Conservation (phyloP, 148 eudicot genomes). For the Chenopodium berlandieri region DNA sequence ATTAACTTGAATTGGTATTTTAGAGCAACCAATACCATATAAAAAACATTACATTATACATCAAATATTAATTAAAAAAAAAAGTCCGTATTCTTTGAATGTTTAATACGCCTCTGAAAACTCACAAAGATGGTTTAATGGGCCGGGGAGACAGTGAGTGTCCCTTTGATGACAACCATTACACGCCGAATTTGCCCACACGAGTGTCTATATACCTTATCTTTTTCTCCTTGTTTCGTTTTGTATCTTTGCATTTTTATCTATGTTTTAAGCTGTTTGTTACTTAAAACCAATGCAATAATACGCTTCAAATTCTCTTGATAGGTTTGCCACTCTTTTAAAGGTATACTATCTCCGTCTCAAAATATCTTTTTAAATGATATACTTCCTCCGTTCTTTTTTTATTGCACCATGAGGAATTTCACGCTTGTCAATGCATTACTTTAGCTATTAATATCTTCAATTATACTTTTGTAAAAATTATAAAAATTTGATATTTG, state of each 20-base stretch:
- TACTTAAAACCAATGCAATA: neutral
- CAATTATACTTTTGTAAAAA: too few relatives aligned
- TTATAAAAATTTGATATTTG: too few relatives aligned
- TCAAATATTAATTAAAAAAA: neutral
- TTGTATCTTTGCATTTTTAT: neutral
- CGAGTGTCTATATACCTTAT: neutral
- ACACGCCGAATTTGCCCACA: slow-evolving; percentile 13
- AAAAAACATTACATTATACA: neutral
- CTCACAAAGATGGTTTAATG: neutral
- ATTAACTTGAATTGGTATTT: neutral
- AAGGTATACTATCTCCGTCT: too few relatives aligned
- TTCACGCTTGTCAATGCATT: too few relatives aligned
- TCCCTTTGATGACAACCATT: neutral
- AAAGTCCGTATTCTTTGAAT: neutral
- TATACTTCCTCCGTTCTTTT: too few relatives aligned
- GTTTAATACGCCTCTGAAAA: neutral
- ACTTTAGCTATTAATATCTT: too few relatives aligned
- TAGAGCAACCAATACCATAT: neutral
- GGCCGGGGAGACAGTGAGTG: neutral
- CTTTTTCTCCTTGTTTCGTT: neutral
- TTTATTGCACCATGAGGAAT: too few relatives aligned
- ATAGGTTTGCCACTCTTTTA: neutral
- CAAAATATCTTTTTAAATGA: too few relatives aligned
- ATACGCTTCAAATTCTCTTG: too few relatives aligned
- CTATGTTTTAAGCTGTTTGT: too few relatives aligned